Evolutionary conservation across 2,329 filamentous ascomycete species (phyloP), one percentile per base, ranked within the genome.

Genomic region (Monosporascus cannonballus): DNA sequence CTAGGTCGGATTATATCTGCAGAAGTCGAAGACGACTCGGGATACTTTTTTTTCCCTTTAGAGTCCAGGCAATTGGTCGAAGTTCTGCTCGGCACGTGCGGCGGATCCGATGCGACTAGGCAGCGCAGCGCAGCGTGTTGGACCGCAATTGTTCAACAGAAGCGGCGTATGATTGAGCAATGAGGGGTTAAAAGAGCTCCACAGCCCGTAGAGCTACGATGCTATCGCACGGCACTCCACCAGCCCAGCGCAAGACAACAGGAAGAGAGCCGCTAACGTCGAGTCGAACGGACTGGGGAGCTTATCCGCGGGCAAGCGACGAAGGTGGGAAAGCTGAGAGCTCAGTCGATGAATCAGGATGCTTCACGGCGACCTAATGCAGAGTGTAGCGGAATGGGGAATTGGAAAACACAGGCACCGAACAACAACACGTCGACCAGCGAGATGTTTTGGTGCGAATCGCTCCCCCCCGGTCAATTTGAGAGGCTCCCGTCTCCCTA

Each of bases 171-270:
- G 30, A 47, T 51, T 45, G 49, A 34, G 25, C 47, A 30, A 47
- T 37, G 48, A 48, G 52, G 52, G 52, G 48, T 27, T 17, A 34
- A 20, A 20, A 25, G 14, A 48, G 25, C 51, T 50, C 46, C 47
- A 44, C 41, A 11, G 30, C 4, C 4, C 4, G 3, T 34, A 34
- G 30, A 14, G 30, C 30, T 34, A 25, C 20, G 41, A 22, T 41
- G 34, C 34, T 25, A 47, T 17, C 25, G 41, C 41, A 14, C 9
- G 14, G 41, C 41, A 25, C 41, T 44, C 41, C 41, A 44, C 20
- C 20, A 44, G 14, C 41, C n/a, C n/a, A 25, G 20, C 41, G 41
- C 41, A 15, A 17, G 41, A 44, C 20, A 14, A 20, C 41, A 44
- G 41, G 14, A 24, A 44, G 41, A 24, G 17, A 25, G 20, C 41